phyloP scores from a whole-genome alignment of 2,329 filamentous ascomycete genomes.

The Lasiodiplodia sp. region DNA sequence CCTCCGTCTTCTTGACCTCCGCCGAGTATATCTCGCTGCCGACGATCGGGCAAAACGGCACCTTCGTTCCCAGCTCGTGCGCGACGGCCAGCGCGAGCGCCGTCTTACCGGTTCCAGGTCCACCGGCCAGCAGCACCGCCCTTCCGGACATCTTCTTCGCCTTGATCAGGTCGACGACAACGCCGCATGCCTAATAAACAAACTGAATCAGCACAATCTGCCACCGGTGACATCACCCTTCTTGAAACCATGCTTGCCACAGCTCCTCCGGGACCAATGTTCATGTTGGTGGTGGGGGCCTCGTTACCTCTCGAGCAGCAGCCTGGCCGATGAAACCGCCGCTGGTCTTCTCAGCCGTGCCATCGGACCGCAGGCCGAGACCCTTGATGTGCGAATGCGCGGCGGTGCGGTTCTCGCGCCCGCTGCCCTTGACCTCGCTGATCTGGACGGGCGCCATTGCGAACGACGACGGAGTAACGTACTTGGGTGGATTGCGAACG shows the following conservation, averaged over 20 bases:
- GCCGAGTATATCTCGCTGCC: slow-evolving; percentile 98
- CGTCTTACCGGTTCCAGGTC: slow-evolving; percentile 96
- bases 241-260: neutral
- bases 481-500: neutral
- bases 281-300: neutral
- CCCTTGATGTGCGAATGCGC: slow-evolving; percentile 98
- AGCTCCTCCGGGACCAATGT: neutral
- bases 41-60: slow-evolving; percentile 97
- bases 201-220: slow-evolving; percentile 21
- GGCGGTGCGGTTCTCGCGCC: slow-evolving; percentile 94
- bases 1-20: slow-evolving; percentile 99
- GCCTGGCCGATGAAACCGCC: slow-evolving; percentile 90
- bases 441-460: slow-evolving; percentile 48
- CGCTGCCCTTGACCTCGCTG: slow-evolving; percentile 93
- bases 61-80: slow-evolving; percentile 96
- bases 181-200: slow-evolving; percentile 76
- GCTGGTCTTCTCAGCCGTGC: slow-evolving; percentile 78
- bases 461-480: neutral
- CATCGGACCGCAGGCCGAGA: slow-evolving; percentile 84
- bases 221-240: slow-evolving; percentile 6
- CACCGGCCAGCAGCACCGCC: slow-evolving; percentile 90
- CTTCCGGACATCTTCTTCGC: slow-evolving; percentile 97
- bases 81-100: slow-evolving; percentile 93
- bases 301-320: slow-evolving; percentile 81
- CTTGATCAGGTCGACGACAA: slow-evolving; percentile 94